A percentile compares a stretch with the other conserved stretches of the same genome.
phyloP scores from a whole-genome alignment of 139 green algal species.

The Pseudopediastrum boryanum region DNA sequence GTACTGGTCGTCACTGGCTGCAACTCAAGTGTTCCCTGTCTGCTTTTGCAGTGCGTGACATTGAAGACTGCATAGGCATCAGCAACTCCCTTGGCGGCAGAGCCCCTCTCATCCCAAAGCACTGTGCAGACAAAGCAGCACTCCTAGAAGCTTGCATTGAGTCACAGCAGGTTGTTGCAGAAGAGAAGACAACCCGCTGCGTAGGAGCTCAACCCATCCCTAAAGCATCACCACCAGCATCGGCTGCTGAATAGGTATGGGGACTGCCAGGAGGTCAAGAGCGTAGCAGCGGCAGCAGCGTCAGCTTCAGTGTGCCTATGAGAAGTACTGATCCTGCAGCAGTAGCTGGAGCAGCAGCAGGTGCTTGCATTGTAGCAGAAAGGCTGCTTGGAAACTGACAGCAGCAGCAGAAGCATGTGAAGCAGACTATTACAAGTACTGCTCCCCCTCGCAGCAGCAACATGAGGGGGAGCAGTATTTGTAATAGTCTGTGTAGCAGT shows the following conservation, averaged over 20 bases:
- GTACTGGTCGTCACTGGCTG: no score
- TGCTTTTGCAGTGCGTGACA: constrained; percentile 38
- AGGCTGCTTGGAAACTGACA: not conserved
- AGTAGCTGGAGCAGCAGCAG: no score
- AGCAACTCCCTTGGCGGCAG: constrained; percentile 25
- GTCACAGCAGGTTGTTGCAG: constrained; percentile 33
- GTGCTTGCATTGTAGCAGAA: no score
- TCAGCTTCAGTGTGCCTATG: not conserved
- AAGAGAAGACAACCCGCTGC: constrained; percentile 35
- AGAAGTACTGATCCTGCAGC: not conserved
- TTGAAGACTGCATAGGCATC: constrained; percentile 62
- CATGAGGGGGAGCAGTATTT: no score
- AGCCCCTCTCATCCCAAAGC: constrained; percentile 18
- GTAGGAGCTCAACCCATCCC: constrained; percentile 28
- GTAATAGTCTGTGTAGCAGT: no score
- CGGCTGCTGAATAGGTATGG: not conserved
- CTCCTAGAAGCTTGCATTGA: constrained; percentile 54
- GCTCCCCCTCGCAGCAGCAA: no score
- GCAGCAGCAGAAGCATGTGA: no score
- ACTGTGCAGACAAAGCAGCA: constrained; percentile 39
- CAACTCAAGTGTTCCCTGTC: no score
- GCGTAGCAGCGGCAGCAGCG: not conserved
- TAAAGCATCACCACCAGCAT: not conserved
- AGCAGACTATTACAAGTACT: no score
- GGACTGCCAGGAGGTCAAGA: not conserved